These are phyloP conservation scores for Fraxinus xanthoxyloides DNA, from an alignment of 305 asterid species.

Conservation along the genomic window DNA sequence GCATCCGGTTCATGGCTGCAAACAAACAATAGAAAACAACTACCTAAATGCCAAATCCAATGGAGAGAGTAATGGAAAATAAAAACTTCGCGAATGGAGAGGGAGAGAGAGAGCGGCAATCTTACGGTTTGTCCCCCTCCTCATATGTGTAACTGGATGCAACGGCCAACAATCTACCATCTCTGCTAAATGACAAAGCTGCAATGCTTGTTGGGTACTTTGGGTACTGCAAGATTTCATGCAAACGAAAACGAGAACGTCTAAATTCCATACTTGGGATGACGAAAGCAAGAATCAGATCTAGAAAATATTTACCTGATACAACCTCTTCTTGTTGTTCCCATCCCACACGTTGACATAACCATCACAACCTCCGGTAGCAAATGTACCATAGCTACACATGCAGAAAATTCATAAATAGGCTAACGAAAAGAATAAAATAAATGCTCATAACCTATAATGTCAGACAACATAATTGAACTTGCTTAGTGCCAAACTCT, in stretches of 20 bases:
- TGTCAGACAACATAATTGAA: not conserved
- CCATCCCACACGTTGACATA: slow-evolving; percentile 97
- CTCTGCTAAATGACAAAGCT: slow-evolving; percentile 90
- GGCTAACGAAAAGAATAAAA: not conserved
- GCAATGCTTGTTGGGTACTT: slow-evolving; percentile 86
- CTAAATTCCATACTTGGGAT: not conserved
- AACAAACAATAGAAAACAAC: not conserved
- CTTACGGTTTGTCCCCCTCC: slow-evolving; percentile 90
- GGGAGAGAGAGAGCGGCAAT: not conserved
- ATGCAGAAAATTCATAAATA: not conserved
- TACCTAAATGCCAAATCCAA: not conserved
- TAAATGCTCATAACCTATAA: not conserved
- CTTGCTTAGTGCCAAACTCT: not conserved
- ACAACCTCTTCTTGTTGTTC: slow-evolving; percentile 91
- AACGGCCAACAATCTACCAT: slow-evolving; percentile 79
- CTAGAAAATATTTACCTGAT: slow-evolving; percentile 56
- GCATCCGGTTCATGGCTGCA: slow-evolving; percentile 88
- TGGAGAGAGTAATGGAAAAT: not conserved
- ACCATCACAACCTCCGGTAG: slow-evolving; percentile 98
- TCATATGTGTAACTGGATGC: slow-evolving; percentile 95
- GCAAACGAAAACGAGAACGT: not conserved
- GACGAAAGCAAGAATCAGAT: slow-evolving; percentile 8
- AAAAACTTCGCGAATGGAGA: not conserved
- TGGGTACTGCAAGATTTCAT: slow-evolving; percentile 50
- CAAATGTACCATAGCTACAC: slow-evolving; percentile 90